Evolutionary conservation across 805 yeast species (phyloP).

Genomic region (Lipomyces starkeyi): DNA sequence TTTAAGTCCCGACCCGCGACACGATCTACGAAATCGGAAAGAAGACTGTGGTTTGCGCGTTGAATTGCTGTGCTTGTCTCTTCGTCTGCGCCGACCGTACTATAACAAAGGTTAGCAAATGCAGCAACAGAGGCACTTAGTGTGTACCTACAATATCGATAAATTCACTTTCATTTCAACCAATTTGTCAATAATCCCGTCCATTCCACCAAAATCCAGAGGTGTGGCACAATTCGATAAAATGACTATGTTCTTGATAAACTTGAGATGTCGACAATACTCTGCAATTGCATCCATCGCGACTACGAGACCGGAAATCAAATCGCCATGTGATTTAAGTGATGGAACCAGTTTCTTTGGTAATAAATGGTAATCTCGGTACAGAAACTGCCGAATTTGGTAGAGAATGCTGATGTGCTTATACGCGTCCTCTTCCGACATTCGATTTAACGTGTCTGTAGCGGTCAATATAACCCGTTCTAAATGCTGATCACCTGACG

Average conservation of each 20-base stretch:
- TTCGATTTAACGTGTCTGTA: constrained; percentile 8
- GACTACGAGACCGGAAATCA: constrained; percentile 45
- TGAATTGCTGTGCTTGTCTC: constrained; percentile 9
- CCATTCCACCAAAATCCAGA: constrained; percentile 15
- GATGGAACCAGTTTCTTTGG: constrained; percentile 21
- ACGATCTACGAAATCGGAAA: background rate
- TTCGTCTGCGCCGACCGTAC: constrained; percentile 13
- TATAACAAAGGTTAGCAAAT: background rate
- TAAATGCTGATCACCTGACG: background rate
- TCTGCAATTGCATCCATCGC: constrained; percentile 47
- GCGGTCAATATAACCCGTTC: too few species aligned
- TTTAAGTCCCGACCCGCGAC: constrained; percentile 12
- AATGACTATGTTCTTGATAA: constrained; percentile 44
- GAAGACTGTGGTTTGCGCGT: constrained; percentile 1
- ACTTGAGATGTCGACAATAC: constrained; percentile 44
- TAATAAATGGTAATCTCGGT: constrained; percentile 17
- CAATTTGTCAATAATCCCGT: constrained; percentile 21
- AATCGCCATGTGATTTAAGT: constrained; percentile 23
- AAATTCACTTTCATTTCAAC: constrained; percentile 29
- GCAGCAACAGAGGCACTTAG: background rate
- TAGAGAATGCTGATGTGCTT: constrained; percentile 25
- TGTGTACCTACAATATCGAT: constrained; percentile 21
- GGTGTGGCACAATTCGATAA: constrained; percentile 23
- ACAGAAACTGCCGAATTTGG: constrained; percentile 29
- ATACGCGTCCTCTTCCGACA: constrained; percentile 23